Conservation (phyloP, 306 rosid genomes). For the Albizia julibrissin region DNA sequence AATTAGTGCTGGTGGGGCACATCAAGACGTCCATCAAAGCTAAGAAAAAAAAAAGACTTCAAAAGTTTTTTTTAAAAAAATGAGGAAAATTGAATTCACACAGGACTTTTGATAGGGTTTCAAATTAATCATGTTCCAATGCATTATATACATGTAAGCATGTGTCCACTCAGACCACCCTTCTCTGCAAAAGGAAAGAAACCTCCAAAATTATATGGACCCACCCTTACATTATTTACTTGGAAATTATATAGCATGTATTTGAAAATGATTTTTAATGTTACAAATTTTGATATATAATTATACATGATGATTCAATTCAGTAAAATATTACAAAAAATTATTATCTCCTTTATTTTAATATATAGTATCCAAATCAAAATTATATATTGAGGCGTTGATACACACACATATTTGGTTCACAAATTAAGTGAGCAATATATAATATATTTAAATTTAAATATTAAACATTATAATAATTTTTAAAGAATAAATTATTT, state of each 20-base stretch:
- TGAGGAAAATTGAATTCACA: background rate
- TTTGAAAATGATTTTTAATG: background rate
- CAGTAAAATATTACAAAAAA: background rate
- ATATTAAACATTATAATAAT: too few species aligned
- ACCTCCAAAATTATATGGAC: constrained; percentile 25
- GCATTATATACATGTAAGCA: constrained; percentile 28
- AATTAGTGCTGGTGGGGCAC: constrained; percentile 36
- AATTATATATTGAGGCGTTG: background rate
- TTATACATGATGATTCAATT: background rate
- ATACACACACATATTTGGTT: background rate
- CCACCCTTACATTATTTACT: background rate
- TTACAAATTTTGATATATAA: background rate
- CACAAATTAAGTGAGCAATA: background rate
- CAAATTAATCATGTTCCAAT: constrained; percentile 49
- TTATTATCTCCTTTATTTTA: background rate
- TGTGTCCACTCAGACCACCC: constrained; percentile 54
- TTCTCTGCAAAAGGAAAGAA: constrained; percentile 33
- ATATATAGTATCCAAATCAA: background rate
- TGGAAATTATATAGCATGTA: background rate
- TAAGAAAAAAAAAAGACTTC: background rate
- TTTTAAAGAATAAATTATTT: too few species aligned
- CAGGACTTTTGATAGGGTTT: constrained; percentile 44
- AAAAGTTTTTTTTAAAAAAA: background rate
- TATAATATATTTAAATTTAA: too few species aligned
- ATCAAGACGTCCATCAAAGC: constrained; percentile 31